Evolutionary conservation across 768 basidiomycete genomes (phyloP).

Genomic region (Suillus discolor): DNA sequence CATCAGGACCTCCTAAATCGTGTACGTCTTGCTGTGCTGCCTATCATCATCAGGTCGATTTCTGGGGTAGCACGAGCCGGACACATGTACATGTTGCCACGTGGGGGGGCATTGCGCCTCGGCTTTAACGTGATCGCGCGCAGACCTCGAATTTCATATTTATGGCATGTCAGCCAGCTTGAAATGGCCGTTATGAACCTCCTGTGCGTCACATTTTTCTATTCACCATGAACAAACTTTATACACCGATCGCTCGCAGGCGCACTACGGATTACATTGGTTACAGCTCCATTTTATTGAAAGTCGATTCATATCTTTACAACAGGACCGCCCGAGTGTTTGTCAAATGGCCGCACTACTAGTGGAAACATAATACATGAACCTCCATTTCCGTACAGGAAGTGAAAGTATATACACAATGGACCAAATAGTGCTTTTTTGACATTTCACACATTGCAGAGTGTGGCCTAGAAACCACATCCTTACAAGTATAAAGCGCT

Average conservation of each 20-base stretch:
- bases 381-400: background rate
- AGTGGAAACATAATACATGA: background rate
- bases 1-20: background rate
- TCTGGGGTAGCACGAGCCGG: background rate
- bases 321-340: background rate
- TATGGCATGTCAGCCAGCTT: background rate
- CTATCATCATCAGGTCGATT: background rate
- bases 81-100: background rate
- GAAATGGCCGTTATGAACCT: slow-evolving; percentile 1
- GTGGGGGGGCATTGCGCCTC: background rate
- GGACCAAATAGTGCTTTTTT: background rate
- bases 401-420: background rate
- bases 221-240: background rate
- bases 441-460: background rate
- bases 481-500: background rate
- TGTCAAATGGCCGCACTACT: background rate
- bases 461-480: background rate
- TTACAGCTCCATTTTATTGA: background rate
- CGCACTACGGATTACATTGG: background rate
- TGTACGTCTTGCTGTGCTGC: background rate
- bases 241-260: background rate
- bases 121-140: background rate
- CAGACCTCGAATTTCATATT: background rate
- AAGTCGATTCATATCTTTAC: background rate
- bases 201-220: background rate